Base-by-base conservation (phyloP, 169 alveolate genomes). In the Plasmodium billcollinsi region DNA sequence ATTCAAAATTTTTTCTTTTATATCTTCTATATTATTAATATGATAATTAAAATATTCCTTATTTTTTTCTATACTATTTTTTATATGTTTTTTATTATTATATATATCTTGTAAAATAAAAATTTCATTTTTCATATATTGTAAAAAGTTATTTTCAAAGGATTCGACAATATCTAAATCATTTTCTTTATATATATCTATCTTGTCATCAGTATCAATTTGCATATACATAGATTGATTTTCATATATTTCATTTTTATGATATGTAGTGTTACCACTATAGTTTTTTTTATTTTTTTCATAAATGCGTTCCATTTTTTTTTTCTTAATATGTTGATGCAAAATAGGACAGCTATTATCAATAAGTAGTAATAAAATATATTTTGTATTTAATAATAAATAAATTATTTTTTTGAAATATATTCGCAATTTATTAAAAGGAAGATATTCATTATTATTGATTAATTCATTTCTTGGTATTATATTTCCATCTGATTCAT, bases 91-190 rank as follows among this genome's bases (percentile, higher is more conserved):
- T 29, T 59, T 50, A n/a, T 72, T 45, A 50, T 72, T 18, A 61
- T 52, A 72, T 67, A 49, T 15, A 59, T 61, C 52, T 66, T 86
- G 92, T 54, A 86, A 65, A 15, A 86, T 86, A 65, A 86, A 86
- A 7, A 86, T n/a, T 6, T 70, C 88, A 20, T 47, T 66, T 54
- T 71, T 65, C 88, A 86, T 86, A 7, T 15, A 54, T 39, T 49
- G 59, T 49, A 80, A 33, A 62, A 80, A 69, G 21, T 11, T 50
- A 52, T 86, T 70, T 12, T 49, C 33, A 15, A 15, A 43, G 2
- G 56, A 52, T 5, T 1, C 29, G 26, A 24, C 5, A 24, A 26
- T n/a, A 26, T 67, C 45, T 58, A 29, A 43, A n/a, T 21, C 7
- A 33, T 74, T 56, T 11, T 24, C 14, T 12, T 33, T 33, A 33